Evolutionary conservation across 345 rosid genomes (phyloP), one percentile per base, ranked within the genome.

Genomic region (Euphorbia tirucalli): DNA sequence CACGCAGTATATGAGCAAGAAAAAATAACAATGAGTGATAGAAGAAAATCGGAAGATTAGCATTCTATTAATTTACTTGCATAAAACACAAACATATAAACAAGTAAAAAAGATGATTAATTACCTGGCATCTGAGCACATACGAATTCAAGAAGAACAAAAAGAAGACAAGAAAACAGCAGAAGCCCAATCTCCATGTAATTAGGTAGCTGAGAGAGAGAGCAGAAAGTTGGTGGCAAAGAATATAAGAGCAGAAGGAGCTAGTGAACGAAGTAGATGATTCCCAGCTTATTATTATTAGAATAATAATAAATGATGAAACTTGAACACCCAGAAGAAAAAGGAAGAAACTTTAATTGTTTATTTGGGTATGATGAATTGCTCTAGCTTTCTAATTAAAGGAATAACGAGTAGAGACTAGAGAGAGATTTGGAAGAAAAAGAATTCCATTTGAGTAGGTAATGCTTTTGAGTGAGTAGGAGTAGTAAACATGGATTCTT

Each of bases 151-250:
- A 84, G 65, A 62, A 83, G 83, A 66, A 83, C 72, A 72, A 85
- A 83, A 72, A 72, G 77, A 80, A 84, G 59, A 66, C 72, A 57
- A 68, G 71, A 60, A 39, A 25, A 68, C 65, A 76, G 72, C 77
- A 81, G 68, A 59, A 81, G 61, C 72, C 77, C 70, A 76, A 69
- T 84, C 86, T 74, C 84, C 97, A 88, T 92, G 76, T 77, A n/a
- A n/a, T 74, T 18, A n/a, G n/a, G 39, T 3, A 35, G 39, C 39
- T 35, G 39, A 35, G 39, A 35, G n/a, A n/a, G n/a, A n/a, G n/a
- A n/a, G n/a, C n/a, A n/a, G n/a, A n/a, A n/a, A n/a, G n/a, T n/a
- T n/a, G n/a, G 39, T 35, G 7, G 39, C 39, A 35, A 35, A 35
- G 39, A 35, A 35, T 35, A 35, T 35, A 35, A 35, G 39, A 35